Base-by-base conservation (phyloP, 768 basidiomycete species). In the Phylloporus scabripes region DNA sequence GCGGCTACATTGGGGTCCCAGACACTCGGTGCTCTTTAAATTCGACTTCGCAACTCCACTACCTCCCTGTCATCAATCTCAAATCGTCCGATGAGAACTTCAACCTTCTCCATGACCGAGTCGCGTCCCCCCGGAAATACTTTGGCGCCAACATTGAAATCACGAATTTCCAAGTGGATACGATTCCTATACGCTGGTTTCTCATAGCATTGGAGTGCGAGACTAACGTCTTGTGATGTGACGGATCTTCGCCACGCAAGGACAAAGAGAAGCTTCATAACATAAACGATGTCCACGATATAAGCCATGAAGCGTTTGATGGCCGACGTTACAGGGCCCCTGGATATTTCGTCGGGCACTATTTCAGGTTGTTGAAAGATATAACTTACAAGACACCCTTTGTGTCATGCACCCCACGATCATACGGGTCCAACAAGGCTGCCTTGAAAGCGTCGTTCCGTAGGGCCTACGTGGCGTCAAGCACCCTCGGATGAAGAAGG, bases 201-300 rank as follows among this genome's bases (percentile, higher is more conserved):
- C 12, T 43, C 31, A 6, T 43, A 43, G 18, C 21, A 4, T 20
- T 43, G 5, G 2, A 32, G 11, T 20, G 31, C 42, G 12, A 43
- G 42, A 21, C 11, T 38, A 18, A 39, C 38, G 4, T 39, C 20
- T 21, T 39, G 7, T 6, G 46, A 29, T 29, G 28, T 29, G 7
- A 29, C 11, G 28, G 28, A 29, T 29, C 28, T 4, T 11, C 3
- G 28, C 28, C 9, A 10, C 9, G 28, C 28, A 8, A 29, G 28
- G 28, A 29, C 28, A 29, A 29, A 29, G 28, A 29, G 46, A 14
- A 40, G 40, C 46, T 47, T 39, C 46, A 47, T 39, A 14, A 47
- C 46, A 8, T 47, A 47, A 15, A 38, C 7, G 20, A 47, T 21
- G 15, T 40, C 37, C 14, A 17, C 38, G n/a, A 47, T 40, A 8